Base-by-base conservation (phyloP, 1,284 basidiomycete genomes). In the Tremellales sp. region DNA sequence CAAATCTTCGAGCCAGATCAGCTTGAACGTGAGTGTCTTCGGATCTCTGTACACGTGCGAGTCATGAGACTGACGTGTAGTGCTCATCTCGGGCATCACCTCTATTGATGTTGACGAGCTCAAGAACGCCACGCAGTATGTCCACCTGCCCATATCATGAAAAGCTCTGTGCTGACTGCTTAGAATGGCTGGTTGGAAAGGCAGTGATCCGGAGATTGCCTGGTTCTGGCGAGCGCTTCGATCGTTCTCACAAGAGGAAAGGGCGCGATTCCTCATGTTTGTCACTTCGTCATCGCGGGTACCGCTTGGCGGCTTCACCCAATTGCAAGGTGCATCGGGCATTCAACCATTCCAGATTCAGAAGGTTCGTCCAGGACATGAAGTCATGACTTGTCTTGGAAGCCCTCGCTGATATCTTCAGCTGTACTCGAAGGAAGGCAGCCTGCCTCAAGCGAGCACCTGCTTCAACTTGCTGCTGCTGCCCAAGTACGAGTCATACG, bases 211-310 rank as follows among this genome's bases (percentile, higher is more conserved):
- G 2, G 90, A 94, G 64, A 89, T 98, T 53, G 85, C 90, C 27
- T 98, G 94, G 93, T 97, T 92, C 86, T 99, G 96, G 96, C 83
- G 96, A 59, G 93, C 94, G 2, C 82, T 98, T 44, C 92, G 97
- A 71, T 93, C 89, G 12, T 97, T 97, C 78, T 93, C 90, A 62
- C 88, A 94, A 45, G 93, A 97, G 62, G 92, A 98, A 74, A 82
- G 92, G 51, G 92, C 93, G 17, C 94, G 97, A 70, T 87, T 93
- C 48, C 78, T 94, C 58, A 96, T 96, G 77, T 99, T 99, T 75
- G 93, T 93, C 29, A 97, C 96, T 82, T 59, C 91, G 25, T 73
- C 92, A 1, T 93, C 91, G 29, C 84, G 93, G 49, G 96, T 98
- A 0, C 96, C 96, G 13, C 80, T 97, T 23, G 87, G 85, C 50